These are phyloP conservation scores for Thraustotheca clavata DNA, from an alignment of 352 stramenopile species.

Conservation along the genomic window DNA sequence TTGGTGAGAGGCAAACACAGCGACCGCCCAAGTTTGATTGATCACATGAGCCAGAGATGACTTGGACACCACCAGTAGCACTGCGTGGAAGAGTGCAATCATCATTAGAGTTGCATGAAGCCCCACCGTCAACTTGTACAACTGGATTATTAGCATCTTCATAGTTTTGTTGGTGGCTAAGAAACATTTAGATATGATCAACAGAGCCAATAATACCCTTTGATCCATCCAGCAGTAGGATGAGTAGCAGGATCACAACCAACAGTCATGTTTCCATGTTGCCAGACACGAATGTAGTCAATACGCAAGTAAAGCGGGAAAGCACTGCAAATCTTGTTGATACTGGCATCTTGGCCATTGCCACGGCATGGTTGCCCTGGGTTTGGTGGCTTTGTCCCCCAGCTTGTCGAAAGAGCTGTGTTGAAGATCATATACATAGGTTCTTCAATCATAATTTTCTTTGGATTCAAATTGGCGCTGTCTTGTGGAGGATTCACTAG, in stretches of 20 bases:
- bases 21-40: conserved; percentile 16
- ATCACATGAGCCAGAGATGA: conserved; percentile 48
- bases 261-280: conserved; percentile 48
- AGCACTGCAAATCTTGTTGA: conserved; percentile 38
- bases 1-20: conserved; percentile 37
- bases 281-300: conserved; percentile 74
- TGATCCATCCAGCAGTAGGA: conserved; percentile 24
- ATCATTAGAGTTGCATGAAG: conserved; percentile 35
- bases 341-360: conserved; percentile 24
- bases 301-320: conserved; percentile 64
- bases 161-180: conserved; percentile 66
- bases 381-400: conserved; percentile 70
- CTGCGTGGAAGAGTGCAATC: conserved; percentile 54
- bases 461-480: conserved; percentile 43
- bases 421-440: conserved; percentile 95
- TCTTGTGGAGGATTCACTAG: conserved; percentile 49
- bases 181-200: conserved; percentile 47
- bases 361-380: conserved; percentile 40
- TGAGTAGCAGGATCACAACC: conserved; percentile 53
- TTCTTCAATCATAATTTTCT: conserved; percentile 90
- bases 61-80: conserved; percentile 31
- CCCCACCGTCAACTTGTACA: conserved; percentile 45
- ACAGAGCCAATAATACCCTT: neutral
- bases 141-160: conserved; percentile 46
- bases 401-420: conserved; percentile 89